Evolutionary conservation across 2,329 filamentous ascomycete species (phyloP).

Genomic region (Dothidotthia symphoricarpi): DNA sequence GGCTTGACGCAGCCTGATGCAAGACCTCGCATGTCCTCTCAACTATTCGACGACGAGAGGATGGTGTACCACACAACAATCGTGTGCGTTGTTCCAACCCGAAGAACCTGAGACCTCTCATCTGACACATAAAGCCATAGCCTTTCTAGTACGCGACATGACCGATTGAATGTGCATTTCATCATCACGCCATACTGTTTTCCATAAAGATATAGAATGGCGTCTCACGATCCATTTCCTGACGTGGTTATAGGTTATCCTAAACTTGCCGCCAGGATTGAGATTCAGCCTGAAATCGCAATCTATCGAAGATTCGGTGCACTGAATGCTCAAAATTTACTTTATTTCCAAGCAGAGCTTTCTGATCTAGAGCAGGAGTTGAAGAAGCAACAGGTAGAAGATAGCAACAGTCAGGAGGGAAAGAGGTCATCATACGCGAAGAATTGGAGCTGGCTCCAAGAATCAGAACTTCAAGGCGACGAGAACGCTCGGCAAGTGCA

Average conservation of each 20-base stretch:
- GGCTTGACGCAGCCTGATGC: no score
- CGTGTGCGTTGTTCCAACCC: no score
- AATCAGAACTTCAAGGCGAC: background rate
- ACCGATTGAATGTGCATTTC: no score
- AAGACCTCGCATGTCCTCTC: no score
- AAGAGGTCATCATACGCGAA: background rate
- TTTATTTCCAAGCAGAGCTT: constrained; percentile 11
- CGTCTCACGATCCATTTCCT: background rate
- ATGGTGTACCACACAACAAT: no score
- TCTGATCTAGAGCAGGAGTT: constrained; percentile 2
- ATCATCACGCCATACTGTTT: no score
- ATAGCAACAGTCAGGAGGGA: background rate
- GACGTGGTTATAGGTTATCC: constrained; percentile 3
- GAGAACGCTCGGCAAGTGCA: constrained; percentile 7
- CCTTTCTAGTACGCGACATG: no score
- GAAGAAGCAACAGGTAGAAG: constrained; percentile 1
- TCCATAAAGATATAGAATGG: no score
- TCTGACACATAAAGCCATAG: no score
- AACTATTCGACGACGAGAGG: no score
- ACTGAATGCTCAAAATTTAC: constrained; percentile 7
- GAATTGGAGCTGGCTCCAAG: background rate
- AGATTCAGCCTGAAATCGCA: constrained; percentile 2
- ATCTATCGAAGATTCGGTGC: constrained; percentile 7
- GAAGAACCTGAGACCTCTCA: no score
- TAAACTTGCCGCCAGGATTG: constrained; percentile 5